phyloP scores from a whole-genome alignment of 768 basidiomycete species.

The Aureoboletus auriporus region DNA sequence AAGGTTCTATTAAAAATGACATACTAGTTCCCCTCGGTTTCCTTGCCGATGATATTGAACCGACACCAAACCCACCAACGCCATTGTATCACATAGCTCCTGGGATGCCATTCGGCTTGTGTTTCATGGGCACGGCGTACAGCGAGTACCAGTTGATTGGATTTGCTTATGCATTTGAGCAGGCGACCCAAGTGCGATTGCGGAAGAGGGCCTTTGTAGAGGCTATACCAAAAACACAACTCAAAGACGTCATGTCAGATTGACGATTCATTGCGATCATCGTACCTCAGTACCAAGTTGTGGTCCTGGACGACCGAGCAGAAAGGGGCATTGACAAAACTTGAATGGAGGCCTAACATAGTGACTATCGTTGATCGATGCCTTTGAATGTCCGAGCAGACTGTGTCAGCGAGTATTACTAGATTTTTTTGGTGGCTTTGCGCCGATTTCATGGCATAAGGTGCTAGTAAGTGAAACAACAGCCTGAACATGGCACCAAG shows the following conservation, averaged over 20 bases:
- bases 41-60: slow-evolving; percentile 28
- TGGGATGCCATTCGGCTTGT: slow-evolving; percentile 39
- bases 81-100: slow-evolving; percentile 33
- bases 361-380: too few relatives aligned
- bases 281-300: too few relatives aligned
- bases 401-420: too few relatives aligned
- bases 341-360: too few relatives aligned
- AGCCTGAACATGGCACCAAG: too few relatives aligned
- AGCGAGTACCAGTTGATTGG: slow-evolving; percentile 40
- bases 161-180: slow-evolving; percentile 49
- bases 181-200: slow-evolving; percentile 51
- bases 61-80: slow-evolving; percentile 29
- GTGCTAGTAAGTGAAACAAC: too few relatives aligned
- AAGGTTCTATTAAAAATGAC: slow-evolving; percentile 18
- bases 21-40: slow-evolving; percentile 41
- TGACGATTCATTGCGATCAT: neutral
- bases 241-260: slow-evolving; percentile 28
- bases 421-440: too few relatives aligned
- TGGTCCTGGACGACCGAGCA: too few relatives aligned
- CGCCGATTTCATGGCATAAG: too few relatives aligned
- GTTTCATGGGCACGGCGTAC: slow-evolving; percentile 43
- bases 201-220: slow-evolving; percentile 42
- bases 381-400: too few relatives aligned
- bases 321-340: too few relatives aligned
- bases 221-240: slow-evolving; percentile 56